Evolutionary conservation across 228 moss, liverwort and hornwort species (phyloP), one percentile per base, ranked within the genome.

Genomic region (Sphagnum fallax): DNA sequence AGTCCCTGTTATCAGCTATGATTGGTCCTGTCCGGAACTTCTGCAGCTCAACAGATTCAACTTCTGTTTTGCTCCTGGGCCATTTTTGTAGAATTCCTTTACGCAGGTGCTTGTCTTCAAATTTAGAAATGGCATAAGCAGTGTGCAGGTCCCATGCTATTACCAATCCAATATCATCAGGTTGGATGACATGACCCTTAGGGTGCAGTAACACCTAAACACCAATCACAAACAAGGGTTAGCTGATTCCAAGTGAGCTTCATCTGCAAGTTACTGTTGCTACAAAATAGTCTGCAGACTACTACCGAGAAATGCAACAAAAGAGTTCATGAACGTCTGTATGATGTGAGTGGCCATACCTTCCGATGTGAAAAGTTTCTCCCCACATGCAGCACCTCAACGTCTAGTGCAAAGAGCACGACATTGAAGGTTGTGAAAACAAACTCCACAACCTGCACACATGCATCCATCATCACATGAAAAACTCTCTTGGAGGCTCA

Each of bases 361-460:
- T 78, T 81, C 12, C 84, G 84, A 52, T 52, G 50, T 57, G 4
- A n/a, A 53, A 74, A 61, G 10, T 76, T 6, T 13, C 49, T 76
- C 69, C 72, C 82, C 61, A 61, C 65, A 14, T 79, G 80, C 18
- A 71, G 6, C 48, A 92, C 78, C 59, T 82, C 65, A 57, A 90
- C 82, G 73, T 95, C 95, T 47, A 95, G 78, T 51, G 79, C 95
- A 74, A 95, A 90, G n/a, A 95, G 82, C 52, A 85, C 83, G 55
- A 88, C 90, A 32, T 83, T 84, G 78, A 86, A 95, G 7, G 71
- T 75, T 50, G 79, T 77, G 71, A 88, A 90, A 53, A 92, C 82
- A 53, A 91, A 82, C 69, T 92, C 95, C 73, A 86, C 95, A 77
- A 88, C 92, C 95, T 95, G 84, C 75, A 70, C 65, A 75, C 69